Evolutionary conservation across 2,329 filamentous ascomycete genomes (phyloP).

Genomic region (Cladosporium phlei): DNA sequence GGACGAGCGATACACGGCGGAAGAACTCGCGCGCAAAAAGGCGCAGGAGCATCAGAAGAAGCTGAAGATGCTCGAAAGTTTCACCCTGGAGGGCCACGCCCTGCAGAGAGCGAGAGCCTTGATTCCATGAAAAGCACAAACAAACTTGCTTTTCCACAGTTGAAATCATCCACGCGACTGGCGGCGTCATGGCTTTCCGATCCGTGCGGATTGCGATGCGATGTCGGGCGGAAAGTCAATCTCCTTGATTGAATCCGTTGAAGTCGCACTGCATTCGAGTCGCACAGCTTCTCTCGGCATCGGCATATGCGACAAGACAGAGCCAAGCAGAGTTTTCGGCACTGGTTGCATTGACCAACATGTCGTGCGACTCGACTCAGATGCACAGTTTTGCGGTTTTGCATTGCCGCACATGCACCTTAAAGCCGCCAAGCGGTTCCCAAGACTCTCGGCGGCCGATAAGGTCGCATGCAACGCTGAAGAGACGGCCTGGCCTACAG

Average conservation of each 20-base stretch:
- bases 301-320: neutral
- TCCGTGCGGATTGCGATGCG: too few species aligned
- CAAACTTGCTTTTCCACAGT: neutral
- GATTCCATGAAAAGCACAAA: constrained; percentile 9
- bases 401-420: constrained; percentile 10
- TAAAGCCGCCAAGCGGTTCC: constrained; percentile 6
- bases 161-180: neutral
- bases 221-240: too few species aligned
- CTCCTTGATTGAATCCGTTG: too few species aligned
- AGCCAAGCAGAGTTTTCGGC: neutral
- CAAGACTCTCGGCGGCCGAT: constrained; percentile 12
- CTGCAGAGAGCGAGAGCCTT: constrained; percentile 10
- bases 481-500: too few species aligned
- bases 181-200: neutral
- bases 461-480: constrained; percentile 7
- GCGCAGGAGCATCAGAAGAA: constrained; percentile 27
- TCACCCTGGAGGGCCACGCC: constrained; percentile 11
- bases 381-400: neutral
- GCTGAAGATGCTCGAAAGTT: constrained; percentile 23
- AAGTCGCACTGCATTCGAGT: too few species aligned
- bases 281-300: neutral
- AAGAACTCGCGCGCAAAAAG: constrained; percentile 24
- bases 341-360: neutral
- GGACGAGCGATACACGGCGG: constrained; percentile 26
- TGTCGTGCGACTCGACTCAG: neutral